phyloP scores from a whole-genome alignment of 148 eudicot genomes.

The Silene conica region DNA sequence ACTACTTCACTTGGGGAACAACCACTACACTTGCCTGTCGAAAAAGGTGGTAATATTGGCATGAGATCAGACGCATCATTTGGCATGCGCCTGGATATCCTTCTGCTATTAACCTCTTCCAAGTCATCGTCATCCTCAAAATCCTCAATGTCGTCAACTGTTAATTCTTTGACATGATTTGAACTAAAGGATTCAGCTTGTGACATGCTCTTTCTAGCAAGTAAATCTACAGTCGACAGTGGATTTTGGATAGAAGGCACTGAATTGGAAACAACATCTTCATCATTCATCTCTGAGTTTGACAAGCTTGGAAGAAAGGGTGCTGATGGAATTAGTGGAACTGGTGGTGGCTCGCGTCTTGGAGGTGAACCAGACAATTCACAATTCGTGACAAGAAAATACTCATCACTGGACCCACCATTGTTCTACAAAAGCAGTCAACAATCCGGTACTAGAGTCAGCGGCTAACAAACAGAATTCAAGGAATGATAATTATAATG shows the following conservation, averaged over 20 bases:
- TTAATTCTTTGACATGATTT: conserved; percentile 60
- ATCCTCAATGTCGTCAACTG: conserved; percentile 94
- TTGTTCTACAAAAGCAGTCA: conserved; percentile 46
- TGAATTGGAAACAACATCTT: conserved; percentile 40
- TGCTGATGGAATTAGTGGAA: conserved; percentile 46
- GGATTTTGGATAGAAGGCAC: conserved; percentile 29
- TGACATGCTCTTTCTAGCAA: conserved; percentile 46
- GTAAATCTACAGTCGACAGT: conserved; percentile 31
- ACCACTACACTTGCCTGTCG: conserved; percentile 58
- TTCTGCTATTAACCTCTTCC: conserved; percentile 75
- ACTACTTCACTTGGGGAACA: background rate
- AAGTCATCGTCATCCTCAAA: conserved; percentile 80
- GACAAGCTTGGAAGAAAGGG: conserved; percentile 57
- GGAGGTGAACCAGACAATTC: conserved; percentile 97
- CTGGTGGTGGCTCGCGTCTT: conserved; percentile 66
- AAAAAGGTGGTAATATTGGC: conserved; percentile 68
- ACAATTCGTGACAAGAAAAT: conserved; percentile 71
- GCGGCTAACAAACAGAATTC: background rate
- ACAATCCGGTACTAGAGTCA: conserved; percentile 16
- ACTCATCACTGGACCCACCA: conserved; percentile 71
- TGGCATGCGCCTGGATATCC: conserved; percentile 73
- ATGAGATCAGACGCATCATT: conserved; percentile 89
- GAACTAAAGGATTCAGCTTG: conserved; percentile 64
- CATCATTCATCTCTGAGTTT: conserved; percentile 43
- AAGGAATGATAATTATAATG: background rate